These are phyloP conservation scores for grape (Vitis vinifera) DNA, from an alignment of 164 flowering plant species.

Conservation along the genomic window DNA sequence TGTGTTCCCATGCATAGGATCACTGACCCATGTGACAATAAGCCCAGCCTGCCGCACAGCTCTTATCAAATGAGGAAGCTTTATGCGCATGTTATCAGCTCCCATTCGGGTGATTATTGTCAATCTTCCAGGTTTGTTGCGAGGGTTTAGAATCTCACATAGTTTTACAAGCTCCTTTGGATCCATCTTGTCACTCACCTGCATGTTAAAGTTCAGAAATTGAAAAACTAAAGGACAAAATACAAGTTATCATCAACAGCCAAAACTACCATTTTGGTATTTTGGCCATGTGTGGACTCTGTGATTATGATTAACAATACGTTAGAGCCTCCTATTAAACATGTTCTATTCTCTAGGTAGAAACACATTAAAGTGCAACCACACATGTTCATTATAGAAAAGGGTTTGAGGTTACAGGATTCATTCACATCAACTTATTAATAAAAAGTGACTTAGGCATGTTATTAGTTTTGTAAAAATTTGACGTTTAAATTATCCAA, in stretches of 20 bases:
- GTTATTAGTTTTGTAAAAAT: too few species aligned
- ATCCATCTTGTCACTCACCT: constrained; percentile 38
- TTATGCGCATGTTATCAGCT: constrained; percentile 41
- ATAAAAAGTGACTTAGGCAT: too few species aligned
- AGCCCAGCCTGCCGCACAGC: constrained; percentile 39
- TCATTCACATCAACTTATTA: too few species aligned
- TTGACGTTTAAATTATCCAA: too few species aligned
- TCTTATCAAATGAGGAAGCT: constrained; percentile 24
- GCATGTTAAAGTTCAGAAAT: background rate
- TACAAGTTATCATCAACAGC: background rate
- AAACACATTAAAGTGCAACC: too few species aligned
- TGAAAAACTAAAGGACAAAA: background rate
- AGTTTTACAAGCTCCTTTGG: constrained; percentile 30
- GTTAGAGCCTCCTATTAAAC: too few species aligned
- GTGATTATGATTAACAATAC: too few species aligned
- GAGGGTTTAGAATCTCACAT: constrained; percentile 28
- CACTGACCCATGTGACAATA: constrained; percentile 44
- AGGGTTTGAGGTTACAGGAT: too few species aligned
- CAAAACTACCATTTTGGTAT: too few species aligned
- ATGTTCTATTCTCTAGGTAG: too few species aligned
- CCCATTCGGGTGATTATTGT: constrained; percentile 38
- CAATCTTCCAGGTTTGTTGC: constrained; percentile 26
- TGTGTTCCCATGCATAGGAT: constrained; percentile 43
- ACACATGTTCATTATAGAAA: too few species aligned
- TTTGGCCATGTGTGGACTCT: too few species aligned